phyloP scores from a whole-genome alignment of 2,329 filamentous ascomycete species.

The Clonostachys solani region DNA sequence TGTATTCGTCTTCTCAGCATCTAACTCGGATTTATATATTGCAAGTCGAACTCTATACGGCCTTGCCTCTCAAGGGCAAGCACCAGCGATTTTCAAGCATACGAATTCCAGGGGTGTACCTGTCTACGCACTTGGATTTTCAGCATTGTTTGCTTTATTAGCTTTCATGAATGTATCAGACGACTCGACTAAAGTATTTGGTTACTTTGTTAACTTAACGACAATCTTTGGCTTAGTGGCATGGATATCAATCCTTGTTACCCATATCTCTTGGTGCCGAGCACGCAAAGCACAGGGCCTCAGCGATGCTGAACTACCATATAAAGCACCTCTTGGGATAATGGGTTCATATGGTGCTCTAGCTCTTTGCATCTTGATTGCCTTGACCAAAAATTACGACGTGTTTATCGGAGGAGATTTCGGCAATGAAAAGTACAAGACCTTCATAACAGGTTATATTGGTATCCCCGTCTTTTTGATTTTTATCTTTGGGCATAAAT shows the following conservation, averaged over 20 bases:
- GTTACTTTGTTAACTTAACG: constrained; percentile 63
- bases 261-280: constrained; percentile 62
- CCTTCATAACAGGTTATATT: constrained; percentile 73
- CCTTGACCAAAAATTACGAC: constrained; percentile 78
- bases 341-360: constrained; percentile 69
- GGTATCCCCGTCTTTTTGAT: constrained; percentile 74
- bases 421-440: constrained; percentile 68
- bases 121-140: constrained; percentile 58
- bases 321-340: constrained; percentile 69
- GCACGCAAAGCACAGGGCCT: constrained; percentile 59
- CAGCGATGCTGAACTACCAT: constrained; percentile 50
- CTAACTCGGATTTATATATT: constrained; percentile 59
- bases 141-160: constrained; percentile 58
- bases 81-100: constrained; percentile 65
- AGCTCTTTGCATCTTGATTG: constrained; percentile 66
- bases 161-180: constrained; percentile 64
- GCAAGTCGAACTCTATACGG: constrained; percentile 70
- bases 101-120: constrained; percentile 72
- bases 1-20: constrained; percentile 54
- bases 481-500: constrained; percentile 66
- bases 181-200: constrained; percentile 53
- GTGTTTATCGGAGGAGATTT: constrained; percentile 56
- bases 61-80: constrained; percentile 66
- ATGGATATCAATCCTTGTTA: constrained; percentile 65
- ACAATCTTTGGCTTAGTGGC: constrained; percentile 64